phyloP scores from a whole-genome alignment of 495 filamentous ascomycete genomes.

The Chaetomium fimeti region DNA sequence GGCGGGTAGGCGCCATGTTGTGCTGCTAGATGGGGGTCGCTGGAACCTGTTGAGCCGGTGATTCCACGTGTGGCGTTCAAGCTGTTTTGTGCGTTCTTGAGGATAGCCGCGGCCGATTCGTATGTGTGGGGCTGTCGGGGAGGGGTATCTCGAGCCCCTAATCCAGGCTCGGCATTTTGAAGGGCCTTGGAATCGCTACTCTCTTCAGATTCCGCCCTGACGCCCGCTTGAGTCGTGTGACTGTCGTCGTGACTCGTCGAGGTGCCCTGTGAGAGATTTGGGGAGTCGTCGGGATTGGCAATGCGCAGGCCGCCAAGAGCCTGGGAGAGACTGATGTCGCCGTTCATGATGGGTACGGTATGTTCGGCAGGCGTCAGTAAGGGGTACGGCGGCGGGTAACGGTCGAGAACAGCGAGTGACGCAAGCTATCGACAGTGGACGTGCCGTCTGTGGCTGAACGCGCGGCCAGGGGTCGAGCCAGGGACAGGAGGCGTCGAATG shows the following conservation, averaged over 20 bases:
- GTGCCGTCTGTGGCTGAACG: constrained; percentile 17
- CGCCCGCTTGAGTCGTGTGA: constrained; percentile 12
- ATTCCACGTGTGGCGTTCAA: constrained; percentile 33
- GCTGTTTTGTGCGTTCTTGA: constrained; percentile 37
- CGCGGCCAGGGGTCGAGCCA: neutral
- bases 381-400: constrained; percentile 1
- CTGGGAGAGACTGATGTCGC: constrained; percentile 88
- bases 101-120: constrained; percentile 40
- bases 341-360: constrained; percentile 62
- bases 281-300: constrained; percentile 89
- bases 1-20: constrained; percentile 40
- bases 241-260: constrained; percentile 34
- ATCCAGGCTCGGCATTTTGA: constrained; percentile 18
- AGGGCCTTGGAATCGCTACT: constrained; percentile 1
- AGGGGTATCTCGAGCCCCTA: constrained; percentile 24
- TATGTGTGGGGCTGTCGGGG: constrained; percentile 37
- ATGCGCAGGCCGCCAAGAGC: constrained; percentile 93
- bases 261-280: constrained; percentile 52
- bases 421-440: constrained; percentile 2
- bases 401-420: constrained; percentile 14
- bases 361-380: constrained; percentile 19
- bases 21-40: constrained; percentile 47
- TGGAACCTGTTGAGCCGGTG: constrained; percentile 43
- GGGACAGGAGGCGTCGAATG: constrained; percentile 20
- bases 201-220: constrained; percentile 14